Evolutionary conservation across 371 early-diverging fungal species (phyloP).

Genomic region (Phascolomyces articulosus): DNA sequence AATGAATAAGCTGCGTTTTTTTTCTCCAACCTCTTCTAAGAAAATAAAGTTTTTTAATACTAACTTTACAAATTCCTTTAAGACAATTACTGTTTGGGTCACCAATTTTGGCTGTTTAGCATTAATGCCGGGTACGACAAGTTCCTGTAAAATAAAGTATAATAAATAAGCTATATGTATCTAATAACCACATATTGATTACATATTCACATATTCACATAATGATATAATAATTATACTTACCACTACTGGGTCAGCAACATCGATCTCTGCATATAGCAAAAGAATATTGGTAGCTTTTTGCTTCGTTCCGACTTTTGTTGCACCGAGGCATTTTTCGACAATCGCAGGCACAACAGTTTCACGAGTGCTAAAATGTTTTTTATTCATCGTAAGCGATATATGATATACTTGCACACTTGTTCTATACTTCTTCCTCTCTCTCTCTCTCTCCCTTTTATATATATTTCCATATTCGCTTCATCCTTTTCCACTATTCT

Average conservation of each 20-base stretch:
- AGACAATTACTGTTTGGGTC: conserved; percentile 69
- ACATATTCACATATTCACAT: too few species aligned
- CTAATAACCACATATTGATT: too few species aligned
- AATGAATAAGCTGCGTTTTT: not conserved
- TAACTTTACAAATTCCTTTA: conserved; percentile 77
- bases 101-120: conserved; percentile 94
- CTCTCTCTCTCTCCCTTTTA: too few species aligned
- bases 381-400: too few species aligned
- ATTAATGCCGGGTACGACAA: conserved; percentile 73
- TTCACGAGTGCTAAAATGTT: conserved; percentile 66
- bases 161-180: conserved; percentile 11
- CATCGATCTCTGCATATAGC: conserved; percentile 86
- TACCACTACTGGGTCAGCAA: conserved; percentile 83
- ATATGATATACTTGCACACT: too few species aligned
- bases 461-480: too few species aligned
- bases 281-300: conserved; percentile 83
- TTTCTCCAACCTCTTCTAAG: not conserved
- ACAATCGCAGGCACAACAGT: conserved; percentile 80
- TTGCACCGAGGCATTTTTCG: conserved; percentile 88
- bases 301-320: conserved; percentile 80
- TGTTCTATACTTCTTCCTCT: too few species aligned
- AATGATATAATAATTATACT: not conserved
- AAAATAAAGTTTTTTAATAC: not conserved
- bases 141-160: conserved; percentile 57
- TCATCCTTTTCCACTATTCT: not conserved